Percentiles rank a stretch among this genome's conserved stretches.
Conservation (phyloP, 2,329 filamentous ascomycete species). For the Aureobasidium melanogenum region DNA sequence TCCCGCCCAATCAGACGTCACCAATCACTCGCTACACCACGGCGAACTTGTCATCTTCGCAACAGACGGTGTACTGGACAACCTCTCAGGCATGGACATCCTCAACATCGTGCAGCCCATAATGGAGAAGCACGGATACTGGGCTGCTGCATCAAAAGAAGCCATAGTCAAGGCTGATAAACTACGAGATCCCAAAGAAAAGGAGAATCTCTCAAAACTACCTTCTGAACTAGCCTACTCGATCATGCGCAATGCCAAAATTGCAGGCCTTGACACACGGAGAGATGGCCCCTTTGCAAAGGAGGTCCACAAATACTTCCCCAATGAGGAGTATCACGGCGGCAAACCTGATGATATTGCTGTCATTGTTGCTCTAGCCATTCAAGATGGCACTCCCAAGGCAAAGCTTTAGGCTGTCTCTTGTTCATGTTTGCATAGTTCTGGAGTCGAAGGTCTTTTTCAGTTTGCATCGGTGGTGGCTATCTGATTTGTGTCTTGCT, state of each 20-base stretch:
- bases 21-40: constrained; percentile 67
- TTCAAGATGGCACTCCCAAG: constrained; percentile 44
- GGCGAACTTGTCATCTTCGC: constrained; percentile 92
- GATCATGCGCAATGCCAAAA: constrained; percentile 74
- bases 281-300: constrained; percentile 89
- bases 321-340: constrained; percentile 76
- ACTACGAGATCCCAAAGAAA: not conserved
- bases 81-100: constrained; percentile 83
- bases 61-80: constrained; percentile 94
- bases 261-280: constrained; percentile 70
- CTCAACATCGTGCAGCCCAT: constrained; percentile 59
- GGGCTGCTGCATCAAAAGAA: constrained; percentile 16
- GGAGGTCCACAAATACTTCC: constrained; percentile 82
- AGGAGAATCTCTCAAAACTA: not conserved
- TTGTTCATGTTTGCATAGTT: not conserved
- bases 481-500: not conserved
- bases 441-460: not conserved
- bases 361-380: constrained; percentile 69
- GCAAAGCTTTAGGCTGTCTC: constrained; percentile 5
- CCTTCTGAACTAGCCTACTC: constrained; percentile 72
- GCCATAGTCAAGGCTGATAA: constrained; percentile 8
- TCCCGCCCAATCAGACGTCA: constrained; percentile 74
- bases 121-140: constrained; percentile 52
- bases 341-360: constrained; percentile 97
- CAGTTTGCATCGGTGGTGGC: not conserved